phyloP scores from a whole-genome alignment of 176 grass and related monocot species.

The Canna indica region DNA sequence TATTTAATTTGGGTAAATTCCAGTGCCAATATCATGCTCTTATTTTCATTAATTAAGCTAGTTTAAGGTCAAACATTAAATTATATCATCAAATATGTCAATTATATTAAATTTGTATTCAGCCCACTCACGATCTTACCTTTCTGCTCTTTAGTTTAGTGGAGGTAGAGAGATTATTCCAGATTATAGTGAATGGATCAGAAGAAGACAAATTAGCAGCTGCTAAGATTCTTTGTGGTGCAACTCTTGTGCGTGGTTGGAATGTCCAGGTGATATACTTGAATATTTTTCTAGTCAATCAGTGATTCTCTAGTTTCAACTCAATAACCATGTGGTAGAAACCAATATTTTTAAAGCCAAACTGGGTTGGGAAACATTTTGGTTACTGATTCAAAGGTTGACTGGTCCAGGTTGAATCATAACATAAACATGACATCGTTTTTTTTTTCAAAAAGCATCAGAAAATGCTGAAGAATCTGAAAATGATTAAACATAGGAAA shows the following conservation, averaged over 20 bases:
- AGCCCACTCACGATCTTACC: conserved; percentile 18
- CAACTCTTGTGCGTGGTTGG: conserved; percentile 79
- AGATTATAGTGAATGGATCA: conserved; percentile 68
- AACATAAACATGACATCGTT: too few relatives aligned
- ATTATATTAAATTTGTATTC: not conserved
- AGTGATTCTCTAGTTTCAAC: not conserved
- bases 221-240: conserved; percentile 85
- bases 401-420: too few relatives aligned
- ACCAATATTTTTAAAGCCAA: too few relatives aligned
- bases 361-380: too few relatives aligned
- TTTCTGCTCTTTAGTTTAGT: conserved; percentile 41
- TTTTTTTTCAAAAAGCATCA: too few relatives aligned
- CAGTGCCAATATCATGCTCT: not conserved
- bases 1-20: not conserved
- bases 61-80: not conserved
- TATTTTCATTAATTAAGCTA: not conserved
- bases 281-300: not conserved
- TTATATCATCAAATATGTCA: not conserved
- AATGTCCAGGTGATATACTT: conserved; percentile 71
- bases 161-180: conserved; percentile 79
- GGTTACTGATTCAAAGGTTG: too few relatives aligned
- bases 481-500: too few relatives aligned
- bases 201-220: conserved; percentile 85
- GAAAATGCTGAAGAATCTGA: too few relatives aligned
- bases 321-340: not conserved